Conservation (phyloP, 192 early-diverging fungal species). For the Linnemannia hyalina region DNA sequence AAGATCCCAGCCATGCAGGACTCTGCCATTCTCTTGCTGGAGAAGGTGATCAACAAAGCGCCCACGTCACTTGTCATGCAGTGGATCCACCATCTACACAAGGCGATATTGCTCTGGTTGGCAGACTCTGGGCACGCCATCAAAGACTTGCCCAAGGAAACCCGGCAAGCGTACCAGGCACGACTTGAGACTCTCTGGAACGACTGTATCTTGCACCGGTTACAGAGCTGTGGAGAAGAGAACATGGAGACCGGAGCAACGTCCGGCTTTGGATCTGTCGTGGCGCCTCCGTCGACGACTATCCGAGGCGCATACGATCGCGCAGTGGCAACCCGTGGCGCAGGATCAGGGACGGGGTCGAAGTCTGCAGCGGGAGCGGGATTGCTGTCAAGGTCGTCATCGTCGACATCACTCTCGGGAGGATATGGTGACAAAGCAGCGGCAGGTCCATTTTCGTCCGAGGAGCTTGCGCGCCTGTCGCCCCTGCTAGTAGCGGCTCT, state of each 20-base stretch:
- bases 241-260: not conserved
- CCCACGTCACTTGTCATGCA: not conserved
- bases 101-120: constrained; percentile 25
- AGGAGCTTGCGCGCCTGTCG: constrained; percentile 4
- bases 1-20: constrained; percentile 24
- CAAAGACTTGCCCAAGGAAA: not conserved
- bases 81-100: constrained; percentile 17
- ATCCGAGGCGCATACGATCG: constrained; percentile 28
- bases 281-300: constrained; percentile 9
- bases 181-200: constrained; percentile 26
- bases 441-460: constrained; percentile 7
- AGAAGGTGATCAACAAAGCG: constrained; percentile 41
- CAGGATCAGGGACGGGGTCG: not conserved
- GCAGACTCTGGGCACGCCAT: constrained; percentile 14
- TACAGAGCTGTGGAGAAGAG: constrained; percentile 7
- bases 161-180: constrained; percentile 1
- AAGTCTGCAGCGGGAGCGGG: not conserved
- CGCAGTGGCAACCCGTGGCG: not conserved
- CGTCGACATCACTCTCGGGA: not conserved
- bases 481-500: constrained; percentile 25
- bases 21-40: constrained; percentile 23
- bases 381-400: constrained; percentile 4
- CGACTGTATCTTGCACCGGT: constrained; percentile 16
- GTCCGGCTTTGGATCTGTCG: constrained; percentile 25
- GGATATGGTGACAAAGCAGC: not conserved